phyloP scores from a whole-genome alignment of 768 basidiomycete species.

The Termitomyces sp. region DNA sequence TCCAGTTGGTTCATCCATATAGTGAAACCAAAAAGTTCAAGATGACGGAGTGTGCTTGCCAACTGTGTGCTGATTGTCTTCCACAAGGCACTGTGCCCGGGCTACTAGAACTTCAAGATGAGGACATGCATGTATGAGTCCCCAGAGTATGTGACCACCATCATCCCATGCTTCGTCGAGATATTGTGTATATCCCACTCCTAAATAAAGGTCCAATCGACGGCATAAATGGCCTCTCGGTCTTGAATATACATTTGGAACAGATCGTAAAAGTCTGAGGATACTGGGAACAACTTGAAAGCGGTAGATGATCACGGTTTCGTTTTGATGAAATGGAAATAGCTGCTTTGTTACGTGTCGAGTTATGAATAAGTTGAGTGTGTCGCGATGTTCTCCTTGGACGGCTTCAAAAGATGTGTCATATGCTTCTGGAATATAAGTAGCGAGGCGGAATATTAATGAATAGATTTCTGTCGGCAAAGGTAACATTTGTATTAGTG shows the following conservation, averaged over 20 bases:
- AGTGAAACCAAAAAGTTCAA: too few relatives aligned
- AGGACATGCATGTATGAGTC: background rate
- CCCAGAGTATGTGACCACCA: background rate
- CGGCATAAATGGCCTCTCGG: background rate
- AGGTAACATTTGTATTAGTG: background rate
- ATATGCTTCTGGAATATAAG: too few relatives aligned
- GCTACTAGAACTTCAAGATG: background rate
- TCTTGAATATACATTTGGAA: background rate
- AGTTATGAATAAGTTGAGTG: too few relatives aligned
- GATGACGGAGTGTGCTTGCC: too few relatives aligned
- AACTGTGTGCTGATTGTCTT: too few relatives aligned
- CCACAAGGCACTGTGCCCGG: background rate
- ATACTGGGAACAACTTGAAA: background rate
- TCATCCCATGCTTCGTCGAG: background rate
- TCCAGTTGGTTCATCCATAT: too few relatives aligned
- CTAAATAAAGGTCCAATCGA: background rate
- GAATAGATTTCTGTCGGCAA: background rate
- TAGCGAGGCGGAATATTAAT: background rate
- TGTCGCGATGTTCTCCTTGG: too few relatives aligned
- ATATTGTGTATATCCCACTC: background rate
- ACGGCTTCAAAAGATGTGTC: too few relatives aligned
- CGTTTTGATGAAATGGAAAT: too few relatives aligned
- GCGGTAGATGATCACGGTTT: background rate
- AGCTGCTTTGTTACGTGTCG: too few relatives aligned
- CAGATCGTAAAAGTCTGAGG: background rate